Percentiles rank a stretch among this genome's conserved stretches.
phyloP scores from a whole-genome alignment of 139 green algal genomes.

The Desmodesmus armatus region DNA sequence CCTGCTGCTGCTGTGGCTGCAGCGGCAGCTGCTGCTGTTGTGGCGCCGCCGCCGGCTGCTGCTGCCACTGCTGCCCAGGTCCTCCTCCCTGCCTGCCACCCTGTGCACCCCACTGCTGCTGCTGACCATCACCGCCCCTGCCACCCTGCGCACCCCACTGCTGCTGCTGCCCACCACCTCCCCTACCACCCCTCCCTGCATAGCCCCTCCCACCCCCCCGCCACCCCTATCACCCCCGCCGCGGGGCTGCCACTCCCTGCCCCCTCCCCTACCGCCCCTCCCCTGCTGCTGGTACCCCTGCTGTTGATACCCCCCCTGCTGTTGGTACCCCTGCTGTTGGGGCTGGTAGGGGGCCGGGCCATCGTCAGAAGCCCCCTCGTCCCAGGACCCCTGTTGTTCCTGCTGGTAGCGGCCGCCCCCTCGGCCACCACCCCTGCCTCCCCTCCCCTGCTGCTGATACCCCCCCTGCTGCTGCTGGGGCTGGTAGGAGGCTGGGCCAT shows the following conservation, averaged over 20 bases:
- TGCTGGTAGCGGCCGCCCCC: not conserved
- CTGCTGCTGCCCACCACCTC: not conserved
- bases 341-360: too few relatives aligned
- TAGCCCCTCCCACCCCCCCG: not conserved
- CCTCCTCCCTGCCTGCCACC: too few relatives aligned
- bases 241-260: not conserved
- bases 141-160: not conserved
- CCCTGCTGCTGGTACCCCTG: slow-evolving; percentile 7
- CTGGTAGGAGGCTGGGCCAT: too few relatives aligned
- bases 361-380: not conserved
- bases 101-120: too few relatives aligned
- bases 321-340: too few relatives aligned
- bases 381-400: not conserved
- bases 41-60: too few relatives aligned
- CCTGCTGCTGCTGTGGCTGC: too few relatives aligned
- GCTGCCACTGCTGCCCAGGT: too few relatives aligned
- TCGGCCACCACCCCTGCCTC: not conserved
- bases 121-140: too few relatives aligned
- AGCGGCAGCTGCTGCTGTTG: too few relatives aligned
- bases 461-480: not conserved
- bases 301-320: not conserved
- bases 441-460: not conserved
- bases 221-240: not conserved
- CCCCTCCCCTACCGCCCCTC: not conserved
- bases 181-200: not conserved